These are phyloP conservation scores for Exophiala oligosperma DNA, from an alignment of 2,329 filamentous ascomycete species.

Conservation along the genomic window DNA sequence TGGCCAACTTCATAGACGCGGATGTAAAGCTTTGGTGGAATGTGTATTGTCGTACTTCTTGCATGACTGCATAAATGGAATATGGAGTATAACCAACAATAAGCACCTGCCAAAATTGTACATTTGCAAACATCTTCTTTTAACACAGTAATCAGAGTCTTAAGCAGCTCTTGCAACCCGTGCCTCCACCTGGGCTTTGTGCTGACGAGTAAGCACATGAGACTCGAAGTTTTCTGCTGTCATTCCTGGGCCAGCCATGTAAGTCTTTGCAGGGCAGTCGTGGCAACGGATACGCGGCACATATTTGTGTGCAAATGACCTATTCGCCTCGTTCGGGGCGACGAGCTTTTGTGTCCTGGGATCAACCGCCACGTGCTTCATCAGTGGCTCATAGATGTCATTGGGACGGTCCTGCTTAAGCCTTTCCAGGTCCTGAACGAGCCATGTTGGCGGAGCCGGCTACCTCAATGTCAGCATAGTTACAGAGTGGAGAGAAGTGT, in stretches of 20 bases:
- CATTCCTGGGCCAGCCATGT: constrained; percentile 82
- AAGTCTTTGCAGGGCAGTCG: constrained; percentile 90
- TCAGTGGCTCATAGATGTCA: constrained; percentile 83
- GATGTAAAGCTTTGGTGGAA: not conserved
- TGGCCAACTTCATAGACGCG: no score
- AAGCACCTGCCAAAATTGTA: no score
- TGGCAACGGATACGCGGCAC: constrained; percentile 86
- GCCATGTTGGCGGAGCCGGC: constrained; percentile 87
- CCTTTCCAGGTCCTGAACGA: constrained; percentile 69
- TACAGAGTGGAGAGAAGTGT: not conserved
- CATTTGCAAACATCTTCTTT: not conserved
- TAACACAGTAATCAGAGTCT: not conserved
- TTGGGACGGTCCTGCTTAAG: constrained; percentile 71
- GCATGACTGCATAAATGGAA: not conserved
- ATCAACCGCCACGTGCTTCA: constrained; percentile 86
- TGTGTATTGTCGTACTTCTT: not conserved
- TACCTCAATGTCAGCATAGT: constrained; percentile 38
- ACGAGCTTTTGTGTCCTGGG: constrained; percentile 66
- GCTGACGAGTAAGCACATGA: constrained; percentile 81
- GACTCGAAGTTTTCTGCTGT: constrained; percentile 90
- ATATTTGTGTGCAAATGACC: constrained; percentile 74
- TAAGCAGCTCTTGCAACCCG: constrained; percentile 38
- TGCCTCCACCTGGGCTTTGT: constrained; percentile 69
- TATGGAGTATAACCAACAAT: no score
- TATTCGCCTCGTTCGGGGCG: constrained; percentile 51